phyloP scores from a whole-genome alignment of 768 basidiomycete species.

The Rhizopogon sp. region DNA sequence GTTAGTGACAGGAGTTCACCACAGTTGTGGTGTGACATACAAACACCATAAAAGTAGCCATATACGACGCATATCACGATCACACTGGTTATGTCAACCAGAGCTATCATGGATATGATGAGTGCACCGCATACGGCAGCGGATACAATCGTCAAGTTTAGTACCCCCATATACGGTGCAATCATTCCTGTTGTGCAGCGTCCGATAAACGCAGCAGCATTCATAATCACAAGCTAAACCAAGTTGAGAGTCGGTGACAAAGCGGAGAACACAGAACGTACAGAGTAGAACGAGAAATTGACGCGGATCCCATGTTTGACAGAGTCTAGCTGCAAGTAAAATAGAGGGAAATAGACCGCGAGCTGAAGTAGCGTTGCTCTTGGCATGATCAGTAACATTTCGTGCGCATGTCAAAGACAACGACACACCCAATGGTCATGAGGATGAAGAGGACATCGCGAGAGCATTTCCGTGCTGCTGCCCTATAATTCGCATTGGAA shows the following conservation, averaged over 20 bases:
- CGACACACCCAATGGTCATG: slow-evolving; percentile 16
- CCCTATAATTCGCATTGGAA: slow-evolving; percentile 9
- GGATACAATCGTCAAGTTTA: slow-evolving; percentile 37
- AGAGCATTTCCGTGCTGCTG: slow-evolving; percentile 17
- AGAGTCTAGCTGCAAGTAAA: slow-evolving; percentile 55
- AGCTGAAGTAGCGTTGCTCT: slow-evolving; percentile 19
- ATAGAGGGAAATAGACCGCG: slow-evolving; percentile 47
- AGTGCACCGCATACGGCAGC: slow-evolving; percentile 29
- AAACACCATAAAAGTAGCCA: slow-evolving; percentile 44
- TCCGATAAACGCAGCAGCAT: slow-evolving; percentile 43
- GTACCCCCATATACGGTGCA: slow-evolving; percentile 35
- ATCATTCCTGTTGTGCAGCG: slow-evolving; percentile 39
- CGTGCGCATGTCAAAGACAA: neutral
- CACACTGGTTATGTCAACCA: slow-evolving; percentile 32
- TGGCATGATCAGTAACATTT: neutral
- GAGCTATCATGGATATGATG: slow-evolving; percentile 41
- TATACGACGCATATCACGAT: slow-evolving; percentile 40
- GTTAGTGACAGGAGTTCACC: neutral
- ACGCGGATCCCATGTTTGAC: slow-evolving; percentile 41
- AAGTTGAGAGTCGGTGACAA: neutral
- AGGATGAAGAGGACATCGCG: slow-evolving; percentile 19
- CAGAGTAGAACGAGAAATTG: slow-evolving; percentile 51
- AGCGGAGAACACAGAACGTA: slow-evolving; percentile 14
- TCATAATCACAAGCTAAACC: slow-evolving; percentile 46
- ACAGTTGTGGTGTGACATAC: slow-evolving; percentile 18